Base-by-base conservation (phyloP, 2,329 filamentous ascomycete species). In the Neonectria neomacrospora region DNA sequence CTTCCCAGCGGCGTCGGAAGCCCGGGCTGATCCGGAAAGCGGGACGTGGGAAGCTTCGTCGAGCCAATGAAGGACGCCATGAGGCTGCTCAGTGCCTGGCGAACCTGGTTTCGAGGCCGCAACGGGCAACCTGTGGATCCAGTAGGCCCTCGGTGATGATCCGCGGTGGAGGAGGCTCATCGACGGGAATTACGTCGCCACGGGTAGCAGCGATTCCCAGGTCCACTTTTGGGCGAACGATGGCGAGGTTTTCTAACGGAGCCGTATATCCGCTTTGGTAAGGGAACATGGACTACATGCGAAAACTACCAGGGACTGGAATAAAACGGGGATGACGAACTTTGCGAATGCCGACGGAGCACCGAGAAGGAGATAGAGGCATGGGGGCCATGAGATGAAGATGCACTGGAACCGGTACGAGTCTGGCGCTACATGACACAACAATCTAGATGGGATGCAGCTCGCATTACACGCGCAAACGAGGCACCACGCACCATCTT, bases 301-400 rank as follows among this genome's bases (percentile, higher is more conserved):
- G 28, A 47, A 61, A 61, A 41, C 42, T 37, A 37, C 34, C 34
- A 37, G 48, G 39, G 37, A 41, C 37, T 39, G 54, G 11, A 14
- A 60, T n/a, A 34, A 39, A 45, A 20, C 26, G n/a, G 41, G 47
- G 50, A 48, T 22, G 54, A 58, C 48, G 54, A 37, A 39, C 23
- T 70, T 64, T 63, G 67, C 57, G 70, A 72, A 72, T 71, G 62
- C 70, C 70, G 70, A 72, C 61, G 2, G 44, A 72, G 68, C 64
- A 51, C 70, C 70, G 70, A 72, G 50, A 55, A 42, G 41, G 54
- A 58, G 44, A 28, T 54, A 62, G n/a, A 63, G 23, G 41, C 52
- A 58, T 56, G 59, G 58, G 48, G 52, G 52, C 18, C 53, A 47
- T 52, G 55, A 50, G 56, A 60, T 47, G 42, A 64, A 55, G 52